phyloP scores from a whole-genome alignment of 2,329 filamentous ascomycete species.

The Elsinoe arachidis region DNA sequence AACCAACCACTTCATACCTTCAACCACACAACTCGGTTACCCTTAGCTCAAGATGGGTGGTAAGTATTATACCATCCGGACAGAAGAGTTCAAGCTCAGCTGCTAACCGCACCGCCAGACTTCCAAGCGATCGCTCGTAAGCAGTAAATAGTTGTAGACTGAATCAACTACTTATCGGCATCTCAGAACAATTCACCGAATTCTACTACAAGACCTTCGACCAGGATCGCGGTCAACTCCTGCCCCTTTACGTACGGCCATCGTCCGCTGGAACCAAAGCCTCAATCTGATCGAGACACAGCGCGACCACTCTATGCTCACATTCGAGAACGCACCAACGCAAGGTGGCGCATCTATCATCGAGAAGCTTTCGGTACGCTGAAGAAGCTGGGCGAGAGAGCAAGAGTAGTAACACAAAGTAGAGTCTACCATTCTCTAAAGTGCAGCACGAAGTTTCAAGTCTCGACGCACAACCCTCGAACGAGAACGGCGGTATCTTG shows the following conservation, averaged over 20 bases:
- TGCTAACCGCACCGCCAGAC: constrained; percentile 23
- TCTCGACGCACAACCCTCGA: constrained; percentile 73
- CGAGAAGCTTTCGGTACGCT: constrained; percentile 65
- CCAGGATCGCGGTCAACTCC: constrained; percentile 54
- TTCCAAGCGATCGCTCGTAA: constrained; percentile 36
- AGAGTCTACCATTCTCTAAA: constrained; percentile 73
- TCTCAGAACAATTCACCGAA: constrained; percentile 73
- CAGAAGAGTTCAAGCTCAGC: background rate
- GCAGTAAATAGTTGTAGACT: constrained; percentile 17
- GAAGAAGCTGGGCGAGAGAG: constrained; percentile 60
- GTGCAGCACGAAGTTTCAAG: constrained; percentile 71
- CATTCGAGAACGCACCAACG: constrained; percentile 67
- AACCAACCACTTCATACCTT: background rate
- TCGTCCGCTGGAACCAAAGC: background rate
- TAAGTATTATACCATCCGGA: background rate
- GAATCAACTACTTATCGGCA: background rate
- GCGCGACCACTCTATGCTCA: constrained; percentile 83
- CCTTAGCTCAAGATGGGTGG: background rate
- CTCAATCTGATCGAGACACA: constrained; percentile 30
- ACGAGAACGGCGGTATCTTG: constrained; percentile 59
- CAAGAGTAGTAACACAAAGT: constrained; percentile 46
- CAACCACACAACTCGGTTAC: background rate
- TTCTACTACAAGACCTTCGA: constrained; percentile 93
- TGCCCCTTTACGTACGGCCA: constrained; percentile 67
- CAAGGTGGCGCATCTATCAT: constrained; percentile 59